Evolutionary conservation across 331 rosid genomes (phyloP), one percentile per base, ranked within the genome.

Genomic region (Erythrophleum ivorense): DNA sequence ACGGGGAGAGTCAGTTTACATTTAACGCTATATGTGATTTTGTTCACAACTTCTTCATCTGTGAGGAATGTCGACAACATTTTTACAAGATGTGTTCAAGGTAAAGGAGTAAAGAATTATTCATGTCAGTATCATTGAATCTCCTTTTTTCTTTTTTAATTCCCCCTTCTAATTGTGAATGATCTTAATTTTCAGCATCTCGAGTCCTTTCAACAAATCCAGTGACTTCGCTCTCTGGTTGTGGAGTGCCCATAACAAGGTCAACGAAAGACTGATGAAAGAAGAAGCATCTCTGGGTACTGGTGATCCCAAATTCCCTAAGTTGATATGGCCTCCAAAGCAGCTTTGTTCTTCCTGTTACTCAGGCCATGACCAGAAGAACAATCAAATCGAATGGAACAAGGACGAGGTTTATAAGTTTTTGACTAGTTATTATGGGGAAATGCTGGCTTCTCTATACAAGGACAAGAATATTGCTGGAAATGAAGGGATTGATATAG

Each of bases 1-100:
- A 96, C 65, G 94, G 87, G 79, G 99, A 96, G 88, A 96, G 97
- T 85, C 92, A 94, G 82, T 91, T 94, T 85, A 85, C 94, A n/a
- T 96, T 96, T 82, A 85, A 81, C 52, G 80, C 98, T 34, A 87
- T 86, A 21, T 94, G 99, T 79, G 98, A 93, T 72, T 96, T 93
- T 84, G 81, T 96, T 77, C 94, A 90, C 82, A 83, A 91, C 89
- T 94, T 91, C 90, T 96, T 96, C 69, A 19, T 90, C 29, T 96
- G 99, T 21, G 97, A 94, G 91, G 99, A 96, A 89, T 96, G 99
- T 70, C 91, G 98, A 76, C 92, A 88, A 49, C 99, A 96, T 78
- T 96, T 96, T 87, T 92, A 88, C 79, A 65, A 87, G 50, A 94
- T 91, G 97, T 96, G 99, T 85, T 88, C 91, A 65, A 92, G 95